A percentile compares a stretch with the other conserved stretches of the same genome.
Conservation (phyloP, 208 protist genomes). For the Wallacemonas sp. region DNA sequence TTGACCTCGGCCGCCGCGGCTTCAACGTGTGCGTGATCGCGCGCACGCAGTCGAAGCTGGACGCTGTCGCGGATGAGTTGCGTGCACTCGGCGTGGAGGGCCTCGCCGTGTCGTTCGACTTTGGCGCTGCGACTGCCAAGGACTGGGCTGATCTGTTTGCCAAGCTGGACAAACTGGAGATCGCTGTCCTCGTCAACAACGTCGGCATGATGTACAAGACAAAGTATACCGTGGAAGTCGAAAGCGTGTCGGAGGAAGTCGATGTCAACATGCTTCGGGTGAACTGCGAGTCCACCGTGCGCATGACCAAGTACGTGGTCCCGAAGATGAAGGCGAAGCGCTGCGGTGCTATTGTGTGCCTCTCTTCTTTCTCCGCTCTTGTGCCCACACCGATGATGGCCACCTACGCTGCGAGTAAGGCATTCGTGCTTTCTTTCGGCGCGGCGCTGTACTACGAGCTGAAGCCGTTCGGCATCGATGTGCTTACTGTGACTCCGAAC, state of each 20-base stretch:
- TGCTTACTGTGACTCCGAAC: conserved; percentile 71
- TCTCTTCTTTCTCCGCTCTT: conserved; percentile 72
- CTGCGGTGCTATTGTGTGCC: conserved; percentile 76
- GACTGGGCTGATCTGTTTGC: conserved; percentile 66
- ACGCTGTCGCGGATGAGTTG: conserved; percentile 68
- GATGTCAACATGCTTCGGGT: conserved; percentile 87
- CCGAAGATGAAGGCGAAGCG: conserved; percentile 68
- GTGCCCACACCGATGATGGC: conserved; percentile 72
- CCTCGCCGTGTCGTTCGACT: conserved; percentile 83
- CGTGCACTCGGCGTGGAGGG: conserved; percentile 69
- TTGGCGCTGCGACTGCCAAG: conserved; percentile 46
- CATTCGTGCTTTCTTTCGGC: conserved; percentile 78
- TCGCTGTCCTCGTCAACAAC: conserved; percentile 90
- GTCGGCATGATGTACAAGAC: conserved; percentile 90
- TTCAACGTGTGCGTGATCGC: conserved; percentile 93
- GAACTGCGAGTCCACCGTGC: conserved; percentile 81
- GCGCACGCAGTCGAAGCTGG: conserved; percentile 88
- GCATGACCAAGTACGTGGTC: conserved; percentile 85
- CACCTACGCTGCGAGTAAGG: conserved; percentile 89
- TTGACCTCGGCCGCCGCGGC: conserved; percentile 87
- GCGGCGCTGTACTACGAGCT: conserved; percentile 70
- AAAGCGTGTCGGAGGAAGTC: conserved; percentile 13
- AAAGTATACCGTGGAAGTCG: conserved; percentile 64
- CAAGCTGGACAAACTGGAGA: conserved; percentile 48
- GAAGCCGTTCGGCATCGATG: conserved; percentile 59